Evolutionary conservation across 192 early-diverging fungal genomes (phyloP).

Genomic region (Lunasporangiospora selenospora): DNA sequence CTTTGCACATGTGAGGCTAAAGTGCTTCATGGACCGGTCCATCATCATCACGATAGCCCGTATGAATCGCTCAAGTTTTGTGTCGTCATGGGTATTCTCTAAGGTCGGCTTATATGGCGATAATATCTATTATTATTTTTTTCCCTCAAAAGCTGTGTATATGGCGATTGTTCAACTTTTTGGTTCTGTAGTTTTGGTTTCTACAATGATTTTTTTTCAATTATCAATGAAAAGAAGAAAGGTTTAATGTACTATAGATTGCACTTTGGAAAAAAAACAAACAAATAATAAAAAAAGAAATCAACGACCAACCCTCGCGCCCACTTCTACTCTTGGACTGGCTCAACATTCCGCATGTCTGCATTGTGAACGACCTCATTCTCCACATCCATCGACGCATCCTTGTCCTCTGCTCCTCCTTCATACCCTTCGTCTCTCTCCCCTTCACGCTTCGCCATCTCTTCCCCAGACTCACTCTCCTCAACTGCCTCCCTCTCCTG

Average conservation of each 20-base stretch:
- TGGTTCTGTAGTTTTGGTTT: background rate
- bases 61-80: conserved; percentile 14
- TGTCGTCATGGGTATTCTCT: conserved; percentile 5
- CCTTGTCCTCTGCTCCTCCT: background rate
- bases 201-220: too few relatives aligned
- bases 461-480: background rate
- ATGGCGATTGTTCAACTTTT: background rate
- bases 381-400: background rate
- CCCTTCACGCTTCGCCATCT: background rate
- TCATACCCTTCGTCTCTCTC: background rate
- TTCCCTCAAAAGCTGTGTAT: background rate
- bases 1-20: conserved; percentile 11
- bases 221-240: too few relatives aligned
- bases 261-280: too few relatives aligned
- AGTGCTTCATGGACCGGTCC: background rate
- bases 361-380: background rate
- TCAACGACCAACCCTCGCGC: conserved; percentile 10
- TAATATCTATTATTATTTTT: background rate
- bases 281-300: too few relatives aligned
- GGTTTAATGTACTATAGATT: too few relatives aligned
- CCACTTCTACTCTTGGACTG: conserved; percentile 3
- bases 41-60: conserved; percentile 8
- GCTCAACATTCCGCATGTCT: background rate
- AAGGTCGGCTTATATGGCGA: too few relatives aligned
- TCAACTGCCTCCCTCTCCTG: background rate